phyloP scores from a whole-genome alignment of 805 yeast genomes.

The Teunomyces stri region DNA sequence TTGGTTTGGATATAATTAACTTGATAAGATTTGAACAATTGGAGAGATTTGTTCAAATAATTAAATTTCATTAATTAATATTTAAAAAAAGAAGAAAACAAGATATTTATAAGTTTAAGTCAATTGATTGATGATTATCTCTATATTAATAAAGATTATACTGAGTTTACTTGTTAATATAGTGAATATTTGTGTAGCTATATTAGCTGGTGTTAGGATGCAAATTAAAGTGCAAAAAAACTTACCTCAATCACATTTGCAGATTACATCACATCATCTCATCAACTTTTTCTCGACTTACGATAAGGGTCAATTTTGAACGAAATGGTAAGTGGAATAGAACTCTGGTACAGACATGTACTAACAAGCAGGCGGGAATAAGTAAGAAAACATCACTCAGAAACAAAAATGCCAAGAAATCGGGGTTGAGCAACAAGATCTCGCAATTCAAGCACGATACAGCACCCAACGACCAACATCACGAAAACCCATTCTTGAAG shows the following conservation, averaged over 20 bases:
- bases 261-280: conserved; percentile 1
- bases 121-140: too few relatives aligned
- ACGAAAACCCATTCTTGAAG: conserved; percentile 51
- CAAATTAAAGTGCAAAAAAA: background rate
- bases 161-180: too few relatives aligned
- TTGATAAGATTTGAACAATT: too few relatives aligned
- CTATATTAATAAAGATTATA: too few relatives aligned
- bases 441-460: conserved; percentile 23
- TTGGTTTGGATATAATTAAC: too few relatives aligned
- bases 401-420: conserved; percentile 25
- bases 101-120: too few relatives aligned
- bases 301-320: background rate
- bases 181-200: too few relatives aligned
- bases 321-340: conserved; percentile 6
- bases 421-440: conserved; percentile 24
- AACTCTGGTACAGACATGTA: background rate
- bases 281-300: background rate
- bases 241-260: background rate
- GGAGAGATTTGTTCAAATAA: too few relatives aligned
- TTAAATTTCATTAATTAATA: too few relatives aligned
- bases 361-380: conserved; percentile 25
- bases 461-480: conserved; percentile 9
- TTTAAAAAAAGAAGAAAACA: too few relatives aligned
- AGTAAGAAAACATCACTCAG: conserved; percentile 37
- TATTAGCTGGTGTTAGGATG: background rate